phyloP scores from a whole-genome alignment of 768 basidiomycete species.

The Hortiboletus flavorubellus region DNA sequence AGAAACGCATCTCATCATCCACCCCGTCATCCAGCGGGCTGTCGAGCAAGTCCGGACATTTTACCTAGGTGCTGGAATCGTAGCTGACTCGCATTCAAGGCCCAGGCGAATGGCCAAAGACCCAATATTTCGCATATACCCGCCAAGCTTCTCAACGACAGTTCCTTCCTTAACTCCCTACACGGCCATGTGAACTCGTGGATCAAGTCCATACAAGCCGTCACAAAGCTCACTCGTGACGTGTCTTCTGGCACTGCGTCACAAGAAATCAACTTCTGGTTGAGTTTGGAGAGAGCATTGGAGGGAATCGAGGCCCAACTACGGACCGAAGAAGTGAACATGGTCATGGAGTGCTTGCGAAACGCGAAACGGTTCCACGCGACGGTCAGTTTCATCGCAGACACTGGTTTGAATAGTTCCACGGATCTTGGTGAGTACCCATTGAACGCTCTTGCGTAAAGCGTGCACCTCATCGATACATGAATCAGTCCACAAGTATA shows the following conservation, averaged over 20 bases:
- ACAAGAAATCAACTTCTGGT: constrained; percentile 99
- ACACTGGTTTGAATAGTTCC: constrained; percentile 94
- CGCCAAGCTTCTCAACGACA: constrained; percentile 76
- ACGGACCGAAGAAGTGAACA: constrained; percentile 85
- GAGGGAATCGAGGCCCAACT: constrained; percentile 93
- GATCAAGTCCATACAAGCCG: constrained; percentile 97
- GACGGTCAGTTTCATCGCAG: constrained; percentile 96
- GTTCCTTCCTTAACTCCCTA: constrained; percentile 87
- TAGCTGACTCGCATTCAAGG: constrained; percentile 23
- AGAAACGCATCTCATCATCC: constrained; percentile 89
- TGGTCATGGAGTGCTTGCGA: constrained; percentile 91
- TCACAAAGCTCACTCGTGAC: constrained; percentile 93
- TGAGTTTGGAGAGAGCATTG: constrained; percentile 88
- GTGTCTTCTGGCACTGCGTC: constrained; percentile 94
- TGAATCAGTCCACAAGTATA: constrained; percentile 90
- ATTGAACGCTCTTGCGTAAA: not conserved
- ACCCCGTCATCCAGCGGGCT: constrained; percentile 83
- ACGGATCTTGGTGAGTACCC: constrained; percentile 69
- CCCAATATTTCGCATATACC: constrained; percentile 77
- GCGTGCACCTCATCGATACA: not conserved
- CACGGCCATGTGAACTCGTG: constrained; percentile 94
- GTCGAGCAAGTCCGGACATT: constrained; percentile 60
- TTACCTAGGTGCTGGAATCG: constrained; percentile 29
- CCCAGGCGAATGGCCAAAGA: constrained; percentile 51
- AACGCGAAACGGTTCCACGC: constrained; percentile 97